Conservation (phyloP, 1,139 yeast genomes). For the Pichia sp. region DNA sequence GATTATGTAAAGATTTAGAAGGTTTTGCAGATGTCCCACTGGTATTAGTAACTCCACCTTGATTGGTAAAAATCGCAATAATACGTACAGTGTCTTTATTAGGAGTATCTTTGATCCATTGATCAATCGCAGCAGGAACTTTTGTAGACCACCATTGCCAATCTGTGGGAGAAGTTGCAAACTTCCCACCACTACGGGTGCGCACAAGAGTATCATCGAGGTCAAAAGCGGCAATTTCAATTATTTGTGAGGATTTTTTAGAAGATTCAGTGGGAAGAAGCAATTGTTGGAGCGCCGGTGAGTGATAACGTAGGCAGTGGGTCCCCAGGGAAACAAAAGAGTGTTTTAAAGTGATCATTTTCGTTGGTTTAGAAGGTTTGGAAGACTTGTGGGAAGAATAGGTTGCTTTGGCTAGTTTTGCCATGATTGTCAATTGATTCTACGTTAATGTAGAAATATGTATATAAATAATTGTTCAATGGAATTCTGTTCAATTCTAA, state of each 20-base stretch:
- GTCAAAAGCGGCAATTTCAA: slow-evolving; percentile 60
- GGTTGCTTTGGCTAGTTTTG: too few relatives aligned
- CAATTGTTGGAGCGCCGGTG: slow-evolving; percentile 1
- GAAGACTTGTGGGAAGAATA: slow-evolving; percentile 2
- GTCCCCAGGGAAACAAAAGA: slow-evolving; percentile 10
- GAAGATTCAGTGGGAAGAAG: neutral
- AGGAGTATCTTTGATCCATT: neutral
- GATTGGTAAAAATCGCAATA: slow-evolving; percentile 72
- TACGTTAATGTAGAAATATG: too few relatives aligned
- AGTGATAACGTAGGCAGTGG: slow-evolving; percentile 11
- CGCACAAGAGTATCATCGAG: slow-evolving; percentile 65
- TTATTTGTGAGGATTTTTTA: too few relatives aligned
- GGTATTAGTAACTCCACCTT: slow-evolving; percentile 51
- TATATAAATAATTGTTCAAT: too few relatives aligned
- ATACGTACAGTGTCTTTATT: slow-evolving; percentile 10
- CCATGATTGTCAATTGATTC: too few relatives aligned
- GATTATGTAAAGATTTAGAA: slow-evolving; percentile 27
- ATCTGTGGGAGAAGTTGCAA: slow-evolving; percentile 52
- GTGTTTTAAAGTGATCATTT: too few relatives aligned
- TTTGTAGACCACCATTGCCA: slow-evolving; percentile 53
- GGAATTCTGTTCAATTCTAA: too few relatives aligned
- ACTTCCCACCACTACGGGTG: slow-evolving; percentile 53
- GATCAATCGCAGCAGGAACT: slow-evolving; percentile 6
- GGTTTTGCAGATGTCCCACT: slow-evolving; percentile 10
- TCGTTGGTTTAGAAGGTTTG: neutral